Evolutionary conservation across 2,329 filamentous ascomycete species (phyloP), one percentile per base, ranked within the genome.

Genomic region (Trichoderma oligosporum): DNA sequence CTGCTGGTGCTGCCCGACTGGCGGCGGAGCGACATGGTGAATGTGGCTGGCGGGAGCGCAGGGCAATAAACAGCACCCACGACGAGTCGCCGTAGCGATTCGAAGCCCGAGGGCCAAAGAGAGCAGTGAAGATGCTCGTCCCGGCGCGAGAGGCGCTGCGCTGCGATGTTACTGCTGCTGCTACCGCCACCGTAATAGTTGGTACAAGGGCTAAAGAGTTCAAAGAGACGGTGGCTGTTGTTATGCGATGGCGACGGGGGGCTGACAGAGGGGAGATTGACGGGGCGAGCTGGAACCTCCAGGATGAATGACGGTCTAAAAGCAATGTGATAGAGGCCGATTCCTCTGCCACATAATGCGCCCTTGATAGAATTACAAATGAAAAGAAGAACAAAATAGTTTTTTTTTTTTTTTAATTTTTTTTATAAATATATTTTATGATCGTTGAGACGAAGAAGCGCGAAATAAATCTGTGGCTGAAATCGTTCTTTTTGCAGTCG

Each of bases 1-100:
- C 33, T 78, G 64, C 78, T 76, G 62, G 35, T 18, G 24, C n/a
- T 31, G 31, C 33, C 44, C 33, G 71, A 72, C 60, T 82, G 76
- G 52, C 73, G 71, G 58, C 75, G 77, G 60, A 77, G 69, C 56
- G 82, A 78, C 76, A 86, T 83, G 67, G 70, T 67, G 70, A 73
- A 75, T 7, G 75, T 72, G 60, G 87, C 87, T 36, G 82, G 80
- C 45, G 85, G 84, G 2, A 89, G 79, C 38, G 78, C 75, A 58
- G 84, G 77, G 46, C 74, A 73, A 63, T 73, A 72, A 66, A 87
- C 75, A 64, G 79, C 77, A 62, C 86, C 86, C 63, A 78, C 74
- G 61, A 86, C 66, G 61, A 78, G 73, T 60, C 75, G 81, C 60
- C 72, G 74, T 47, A 82, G 66, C 59, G 76, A 71, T 64, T 73